Conservation (phyloP, 371 early-diverging fungal species). For the Amoeboaphelidium protococcarum region DNA sequence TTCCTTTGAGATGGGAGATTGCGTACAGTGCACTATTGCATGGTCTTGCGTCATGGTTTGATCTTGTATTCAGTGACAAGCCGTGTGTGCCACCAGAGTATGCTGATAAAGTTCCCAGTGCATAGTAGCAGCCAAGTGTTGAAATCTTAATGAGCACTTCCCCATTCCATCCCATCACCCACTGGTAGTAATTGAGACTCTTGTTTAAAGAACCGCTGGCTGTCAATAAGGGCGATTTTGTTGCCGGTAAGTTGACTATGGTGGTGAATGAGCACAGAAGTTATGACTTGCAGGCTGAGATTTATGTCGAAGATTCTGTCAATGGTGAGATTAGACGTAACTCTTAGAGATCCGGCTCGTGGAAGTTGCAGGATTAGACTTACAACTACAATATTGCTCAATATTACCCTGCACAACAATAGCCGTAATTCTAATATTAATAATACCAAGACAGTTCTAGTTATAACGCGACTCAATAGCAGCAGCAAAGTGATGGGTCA, state of each 20-base stretch:
- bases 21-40: constrained; percentile 38
- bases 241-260: constrained; percentile 61
- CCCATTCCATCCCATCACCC: constrained; percentile 61
- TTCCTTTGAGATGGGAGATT: constrained; percentile 54
- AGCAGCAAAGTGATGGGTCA: too few species aligned
- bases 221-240: constrained; percentile 58
- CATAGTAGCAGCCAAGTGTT: constrained; percentile 1
- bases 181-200: constrained; percentile 94
- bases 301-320: constrained; percentile 15
- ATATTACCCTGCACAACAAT: too few species aligned
- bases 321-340: constrained; percentile 3
- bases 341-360: constrained; percentile 28
- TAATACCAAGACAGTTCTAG: too few species aligned
- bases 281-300: constrained; percentile 45
- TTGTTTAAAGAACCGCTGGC: constrained; percentile 79
- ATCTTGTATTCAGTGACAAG: constrained; percentile 44
- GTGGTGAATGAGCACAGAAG: constrained; percentile 69
- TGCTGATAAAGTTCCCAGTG: too few species aligned
- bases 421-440: too few species aligned
- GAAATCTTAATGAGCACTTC: constrained; percentile 46
- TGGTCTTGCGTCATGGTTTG: constrained; percentile 93
- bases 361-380: constrained; percentile 80
- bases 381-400: too few species aligned
- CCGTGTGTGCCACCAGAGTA: too few species aligned
- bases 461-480: too few species aligned